Conservation (phyloP, 345 rosid genomes). For the Anastatica hierochuntica region DNA sequence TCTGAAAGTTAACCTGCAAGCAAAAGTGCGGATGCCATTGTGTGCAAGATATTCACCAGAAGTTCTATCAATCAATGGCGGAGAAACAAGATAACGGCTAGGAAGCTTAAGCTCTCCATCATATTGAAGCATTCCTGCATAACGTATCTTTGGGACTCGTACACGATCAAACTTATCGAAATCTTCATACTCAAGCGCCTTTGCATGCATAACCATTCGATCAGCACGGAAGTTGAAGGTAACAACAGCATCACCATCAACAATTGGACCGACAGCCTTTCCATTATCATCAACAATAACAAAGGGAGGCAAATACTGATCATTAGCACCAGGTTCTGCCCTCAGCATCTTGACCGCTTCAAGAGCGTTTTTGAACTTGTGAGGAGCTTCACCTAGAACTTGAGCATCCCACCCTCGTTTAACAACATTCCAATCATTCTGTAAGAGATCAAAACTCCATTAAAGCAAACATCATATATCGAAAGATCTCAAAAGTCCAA, state of each 20-base stretch:
- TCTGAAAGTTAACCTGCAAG: not conserved
- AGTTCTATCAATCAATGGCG: conserved; percentile 94
- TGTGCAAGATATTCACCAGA: conserved; percentile 88
- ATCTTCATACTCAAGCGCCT: conserved; percentile 78
- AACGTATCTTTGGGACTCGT: conserved; percentile 65
- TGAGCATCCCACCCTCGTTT: conserved; percentile 99
- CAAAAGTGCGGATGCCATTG: conserved; percentile 49
- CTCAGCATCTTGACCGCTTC: conserved; percentile 88
- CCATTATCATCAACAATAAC: conserved; percentile 72
- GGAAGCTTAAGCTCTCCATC: conserved; percentile 97
- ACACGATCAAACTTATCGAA: conserved; percentile 92
- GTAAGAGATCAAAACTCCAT: conserved; percentile 36
- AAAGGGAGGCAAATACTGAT: conserved; percentile 90
- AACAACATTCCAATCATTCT: conserved; percentile 94
- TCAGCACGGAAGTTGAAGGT: conserved; percentile 95
- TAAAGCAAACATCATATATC: not conserved
- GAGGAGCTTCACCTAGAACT: conserved; percentile 95
- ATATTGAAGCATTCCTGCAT: conserved; percentile 96
- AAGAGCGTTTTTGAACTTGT: conserved; percentile 67
- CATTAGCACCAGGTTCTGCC: conserved; percentile 51
- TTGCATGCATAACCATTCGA: conserved; percentile 91
- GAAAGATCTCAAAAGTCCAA: too few species aligned
- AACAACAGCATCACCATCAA: conserved; percentile 95
- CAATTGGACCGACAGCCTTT: conserved; percentile 77
- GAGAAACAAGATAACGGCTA: conserved; percentile 76